These are phyloP conservation scores for Dactylellina parvicollis DNA, from an alignment of 2,329 filamentous ascomycete genomes.

Conservation along the genomic window DNA sequence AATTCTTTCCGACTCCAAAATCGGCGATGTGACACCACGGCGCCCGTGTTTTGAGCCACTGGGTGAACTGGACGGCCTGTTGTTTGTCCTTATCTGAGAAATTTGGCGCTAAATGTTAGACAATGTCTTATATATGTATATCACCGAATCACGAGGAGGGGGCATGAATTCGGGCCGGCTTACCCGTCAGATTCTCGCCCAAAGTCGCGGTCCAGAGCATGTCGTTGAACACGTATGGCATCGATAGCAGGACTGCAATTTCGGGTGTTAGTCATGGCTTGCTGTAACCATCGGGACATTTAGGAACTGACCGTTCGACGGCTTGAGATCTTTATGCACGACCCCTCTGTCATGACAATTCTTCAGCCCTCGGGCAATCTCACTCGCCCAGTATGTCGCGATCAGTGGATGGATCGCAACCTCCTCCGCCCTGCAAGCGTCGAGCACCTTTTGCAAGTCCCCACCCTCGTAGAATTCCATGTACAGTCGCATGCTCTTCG, in stretches of 20 bases:
- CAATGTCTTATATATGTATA: conserved; percentile 15
- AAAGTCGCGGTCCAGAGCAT: conserved; percentile 52
- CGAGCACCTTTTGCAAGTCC: conserved; percentile 48
- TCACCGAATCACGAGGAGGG: conserved; percentile 13
- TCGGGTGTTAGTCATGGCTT: conserved; percentile 9
- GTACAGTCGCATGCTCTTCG: conserved; percentile 48
- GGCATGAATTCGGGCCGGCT: conserved; percentile 12
- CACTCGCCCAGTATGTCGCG: conserved; percentile 49
- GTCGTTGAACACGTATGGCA: conserved; percentile 52
- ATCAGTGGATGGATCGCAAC: conserved; percentile 50
- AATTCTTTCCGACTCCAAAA: conserved; percentile 52
- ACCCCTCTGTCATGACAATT: conserved; percentile 47
- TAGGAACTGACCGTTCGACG: conserved; percentile 38
- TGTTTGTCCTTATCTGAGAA: conserved; percentile 51
- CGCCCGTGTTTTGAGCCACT: conserved; percentile 50
- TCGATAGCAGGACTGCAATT: conserved; percentile 38
- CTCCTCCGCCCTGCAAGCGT: conserved; percentile 45
- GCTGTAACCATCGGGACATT: not conserved
- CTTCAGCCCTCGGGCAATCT: conserved; percentile 51
- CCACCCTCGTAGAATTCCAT: conserved; percentile 52
- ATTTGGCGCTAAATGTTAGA: conserved; percentile 30
- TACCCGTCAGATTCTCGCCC: conserved; percentile 48
- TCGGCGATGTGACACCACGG: conserved; percentile 53
- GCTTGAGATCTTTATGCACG: conserved; percentile 52
- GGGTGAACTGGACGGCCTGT: conserved; percentile 41